These are phyloP conservation scores for Candida tibetensis DNA, from an alignment of 805 yeast genomes.

Conservation along the genomic window DNA sequence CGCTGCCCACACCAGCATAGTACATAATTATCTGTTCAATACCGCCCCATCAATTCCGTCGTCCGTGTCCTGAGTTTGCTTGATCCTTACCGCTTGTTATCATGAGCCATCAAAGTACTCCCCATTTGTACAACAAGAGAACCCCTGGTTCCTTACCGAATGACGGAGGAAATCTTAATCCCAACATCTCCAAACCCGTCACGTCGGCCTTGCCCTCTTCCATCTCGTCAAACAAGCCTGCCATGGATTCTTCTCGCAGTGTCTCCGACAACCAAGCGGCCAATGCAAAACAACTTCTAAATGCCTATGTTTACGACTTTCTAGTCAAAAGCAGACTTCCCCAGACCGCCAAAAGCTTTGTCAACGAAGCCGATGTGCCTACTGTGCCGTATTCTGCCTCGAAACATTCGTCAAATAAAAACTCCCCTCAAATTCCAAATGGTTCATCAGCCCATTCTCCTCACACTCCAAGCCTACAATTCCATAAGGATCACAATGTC, in stretches of 20 bases:
- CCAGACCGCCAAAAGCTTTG: slow-evolving; percentile 71
- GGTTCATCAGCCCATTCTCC: slow-evolving; percentile 16
- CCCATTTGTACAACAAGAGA: slow-evolving; percentile 31
- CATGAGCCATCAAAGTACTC: slow-evolving; percentile 40
- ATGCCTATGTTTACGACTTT: slow-evolving; percentile 86
- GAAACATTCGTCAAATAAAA: slow-evolving; percentile 13
- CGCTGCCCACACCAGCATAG: too few species aligned
- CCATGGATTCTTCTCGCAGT: slow-evolving; percentile 23
- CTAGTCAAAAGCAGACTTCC: slow-evolving; percentile 68
- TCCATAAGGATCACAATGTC: slow-evolving; percentile 40
- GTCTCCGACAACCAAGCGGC: slow-evolving; percentile 46
- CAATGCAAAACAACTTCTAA: slow-evolving; percentile 57
- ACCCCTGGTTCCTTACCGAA: slow-evolving; percentile 22
- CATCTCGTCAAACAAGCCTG: slow-evolving; percentile 14
- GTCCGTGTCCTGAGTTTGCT: too few species aligned
- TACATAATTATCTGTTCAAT: too few species aligned
- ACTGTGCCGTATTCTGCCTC: slow-evolving; percentile 11
- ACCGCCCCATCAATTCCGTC: too few species aligned
- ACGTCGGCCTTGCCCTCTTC: neutral
- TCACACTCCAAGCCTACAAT: slow-evolving; percentile 27
- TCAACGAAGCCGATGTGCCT: slow-evolving; percentile 72
- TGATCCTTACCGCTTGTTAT: neutral
- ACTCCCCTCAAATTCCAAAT: slow-evolving; percentile 18
- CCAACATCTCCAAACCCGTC: neutral
- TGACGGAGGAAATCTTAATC: slow-evolving; percentile 4